Evolutionary conservation across 1,139 yeast species (phyloP), one percentile per base, ranked within the genome.

Genomic region (Sugiyamaella grinbergsii): DNA sequence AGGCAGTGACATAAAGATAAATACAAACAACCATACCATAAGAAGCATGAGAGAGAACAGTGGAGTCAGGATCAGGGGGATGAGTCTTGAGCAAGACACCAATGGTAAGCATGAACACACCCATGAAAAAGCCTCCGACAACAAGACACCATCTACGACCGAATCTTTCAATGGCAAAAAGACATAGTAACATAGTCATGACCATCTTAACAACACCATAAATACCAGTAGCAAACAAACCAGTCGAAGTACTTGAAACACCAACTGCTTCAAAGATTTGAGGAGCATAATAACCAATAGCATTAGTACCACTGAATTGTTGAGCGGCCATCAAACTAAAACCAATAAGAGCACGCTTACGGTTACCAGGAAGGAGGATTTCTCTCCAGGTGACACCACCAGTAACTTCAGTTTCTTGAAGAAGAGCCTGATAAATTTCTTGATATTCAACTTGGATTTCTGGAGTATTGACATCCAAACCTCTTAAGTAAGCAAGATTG

Each of bases 251-350:
- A 19, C 42, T 29, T 56, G 58, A 63, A 8, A 72, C 71, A 11
- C 73, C 73, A 68, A 71, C 70, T 36, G 62, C 76, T 81, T 6
- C 57, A 60, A 71, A 71, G 43, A 72, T 64, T 50, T 65, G 62
- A 50, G 69, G 70, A 50, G 68, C 66, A 60, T 70, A 70, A 66
- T 70, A 70, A 69, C 70, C 81, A 62, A 84, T 80, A 65, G 83
- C 85, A 71, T 84, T 84, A 62, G 83, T 76, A 65, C 89, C 89
- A 41, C 85, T 79, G 61, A 83, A 71, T 69, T 83, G 88, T 68
- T 82, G 87, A 83, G 84, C 83, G 62, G 81, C 74, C 70, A 82
- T 88, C 50, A 84, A 80, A 56, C 71, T 76, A 33, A 80, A 61
- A 54, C 82, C 86, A 49, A 77, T 75, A 55, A 61, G 56, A 53